Percentiles rank a stretch among this genome's conserved stretches.
These are phyloP conservation scores for Lathyrus aphaca DNA, from an alignment of 306 rosid genomes.

Conservation along the genomic window DNA sequence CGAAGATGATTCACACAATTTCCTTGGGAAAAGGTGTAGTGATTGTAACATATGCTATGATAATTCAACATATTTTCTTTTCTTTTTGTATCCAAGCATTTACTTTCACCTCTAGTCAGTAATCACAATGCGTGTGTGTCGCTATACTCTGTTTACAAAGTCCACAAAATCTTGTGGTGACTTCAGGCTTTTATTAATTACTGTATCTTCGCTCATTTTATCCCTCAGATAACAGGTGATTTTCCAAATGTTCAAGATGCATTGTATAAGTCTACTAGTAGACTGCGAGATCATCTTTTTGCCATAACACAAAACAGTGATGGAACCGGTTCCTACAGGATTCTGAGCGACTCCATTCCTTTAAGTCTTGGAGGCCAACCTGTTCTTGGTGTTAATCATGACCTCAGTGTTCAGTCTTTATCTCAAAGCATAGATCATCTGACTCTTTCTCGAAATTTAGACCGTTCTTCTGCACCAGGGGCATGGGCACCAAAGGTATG, in stretches of 20 bases:
- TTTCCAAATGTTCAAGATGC: constrained; percentile 85
- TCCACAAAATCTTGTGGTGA: constrained; percentile 23
- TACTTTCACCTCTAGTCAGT: constrained; percentile 9
- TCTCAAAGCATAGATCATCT: constrained; percentile 60
- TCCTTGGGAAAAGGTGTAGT: constrained; percentile 9
- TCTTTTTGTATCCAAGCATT: constrained; percentile 20
- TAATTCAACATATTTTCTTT: constrained; percentile 18
- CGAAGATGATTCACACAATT: constrained; percentile 27
- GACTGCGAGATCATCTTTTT: constrained; percentile 77
- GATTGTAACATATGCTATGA: constrained; percentile 1
- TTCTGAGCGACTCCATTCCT: constrained; percentile 56
- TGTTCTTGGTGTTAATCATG: constrained; percentile 46
- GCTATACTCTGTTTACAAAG: constrained; percentile 13
- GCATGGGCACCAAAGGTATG: constrained; percentile 62
- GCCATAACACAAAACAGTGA: constrained; percentile 47
- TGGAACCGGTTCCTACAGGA: constrained; percentile 61
- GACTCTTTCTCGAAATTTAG: constrained; percentile 52
- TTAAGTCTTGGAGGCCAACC: constrained; percentile 50
- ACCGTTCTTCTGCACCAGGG: constrained; percentile 62
- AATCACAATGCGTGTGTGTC: background rate
- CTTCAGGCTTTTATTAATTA: constrained; percentile 32
- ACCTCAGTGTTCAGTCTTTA: constrained; percentile 46
- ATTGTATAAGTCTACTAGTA: constrained; percentile 75
- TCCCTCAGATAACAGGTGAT: constrained; percentile 77
- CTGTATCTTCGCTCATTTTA: constrained; percentile 12